These are phyloP conservation scores for Ustanciosporium gigantosporum DNA, from an alignment of 1,284 basidiomycete genomes.

Conservation along the genomic window DNA sequence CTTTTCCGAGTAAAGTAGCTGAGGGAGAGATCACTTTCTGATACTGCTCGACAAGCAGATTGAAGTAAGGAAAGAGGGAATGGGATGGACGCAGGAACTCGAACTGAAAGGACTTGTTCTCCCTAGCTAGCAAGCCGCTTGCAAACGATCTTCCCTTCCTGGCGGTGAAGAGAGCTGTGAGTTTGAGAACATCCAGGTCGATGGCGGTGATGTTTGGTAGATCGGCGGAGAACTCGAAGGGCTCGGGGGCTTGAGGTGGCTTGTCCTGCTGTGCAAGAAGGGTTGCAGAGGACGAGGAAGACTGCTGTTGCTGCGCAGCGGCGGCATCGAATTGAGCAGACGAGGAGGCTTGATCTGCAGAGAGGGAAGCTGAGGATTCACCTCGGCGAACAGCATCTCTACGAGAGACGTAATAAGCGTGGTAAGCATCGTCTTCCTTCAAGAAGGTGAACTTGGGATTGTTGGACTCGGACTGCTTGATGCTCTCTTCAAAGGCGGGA, in stretches of 20 bases:
- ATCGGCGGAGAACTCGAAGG: constrained; percentile 82
- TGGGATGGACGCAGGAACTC: constrained; percentile 95
- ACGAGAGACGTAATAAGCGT: constrained; percentile 55
- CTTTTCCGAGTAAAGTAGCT: constrained; percentile 72
- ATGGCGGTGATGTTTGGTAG: constrained; percentile 85
- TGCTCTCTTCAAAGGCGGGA: constrained; percentile 55
- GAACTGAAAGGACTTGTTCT: constrained; percentile 95
- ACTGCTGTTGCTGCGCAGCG: constrained; percentile 3
- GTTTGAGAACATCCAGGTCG: constrained; percentile 70
- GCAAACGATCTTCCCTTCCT: constrained; percentile 86
- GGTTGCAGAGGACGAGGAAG: constrained; percentile 2
- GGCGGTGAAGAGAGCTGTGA: constrained; percentile 94
- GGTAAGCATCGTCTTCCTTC: constrained; percentile 51
- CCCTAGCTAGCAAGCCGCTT: constrained; percentile 78
- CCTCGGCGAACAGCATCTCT: constrained; percentile 44
- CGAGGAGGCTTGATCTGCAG: constrained; percentile 2
- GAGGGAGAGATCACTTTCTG: constrained; percentile 84
- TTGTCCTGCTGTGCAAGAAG: constrained; percentile 5
- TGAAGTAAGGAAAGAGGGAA: constrained; percentile 94
- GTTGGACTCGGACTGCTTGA: constrained; percentile 45
- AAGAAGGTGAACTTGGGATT: constrained; percentile 58
- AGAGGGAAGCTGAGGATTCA: constrained; percentile 10
- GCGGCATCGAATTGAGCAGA: not conserved
- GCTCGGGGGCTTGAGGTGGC: constrained; percentile 73
- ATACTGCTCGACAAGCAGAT: constrained; percentile 94